Evolutionary conservation across 371 early-diverging fungal genomes (phyloP).

Genomic region (Cokeromyces recurvatus): DNA sequence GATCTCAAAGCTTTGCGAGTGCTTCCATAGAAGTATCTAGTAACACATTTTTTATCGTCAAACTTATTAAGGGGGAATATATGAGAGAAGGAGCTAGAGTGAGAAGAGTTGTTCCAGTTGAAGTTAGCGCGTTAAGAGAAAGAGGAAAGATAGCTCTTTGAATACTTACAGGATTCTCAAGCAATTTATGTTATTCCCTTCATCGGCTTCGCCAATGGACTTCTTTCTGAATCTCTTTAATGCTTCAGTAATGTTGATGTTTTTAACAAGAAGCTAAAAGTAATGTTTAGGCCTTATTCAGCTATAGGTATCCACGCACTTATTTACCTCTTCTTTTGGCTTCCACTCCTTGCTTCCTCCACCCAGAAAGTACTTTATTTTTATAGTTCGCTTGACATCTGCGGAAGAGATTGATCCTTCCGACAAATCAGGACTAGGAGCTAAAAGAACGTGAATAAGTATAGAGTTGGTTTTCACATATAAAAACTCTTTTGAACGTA

Average conservation of each 20-base stretch:
- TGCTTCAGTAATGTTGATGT: constrained; percentile 9
- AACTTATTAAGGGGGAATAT: constrained; percentile 13
- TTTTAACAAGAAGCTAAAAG: constrained; percentile 8
- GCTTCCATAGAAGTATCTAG: constrained; percentile 9
- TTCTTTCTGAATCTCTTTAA: constrained; percentile 7
- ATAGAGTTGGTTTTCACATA: no score
- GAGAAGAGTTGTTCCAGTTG: constrained; percentile 7
- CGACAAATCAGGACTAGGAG: background rate
- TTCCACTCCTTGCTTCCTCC: constrained; percentile 11
- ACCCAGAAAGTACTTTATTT: constrained; percentile 9
- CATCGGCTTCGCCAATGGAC: constrained; percentile 4
- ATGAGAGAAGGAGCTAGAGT: constrained; percentile 9
- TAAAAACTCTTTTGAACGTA: no score
- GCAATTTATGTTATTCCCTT: constrained; percentile 3
- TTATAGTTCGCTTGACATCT: constrained; percentile 1
- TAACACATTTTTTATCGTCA: constrained; percentile 6
- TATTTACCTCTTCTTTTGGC: constrained; percentile 11
- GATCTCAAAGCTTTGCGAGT: constrained; percentile 5
- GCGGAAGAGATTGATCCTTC: constrained; percentile 2
- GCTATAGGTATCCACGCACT: constrained; percentile 6
- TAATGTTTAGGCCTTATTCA: constrained; percentile 5
- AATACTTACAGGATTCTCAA: constrained; percentile 15
- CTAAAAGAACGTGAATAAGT: no score
- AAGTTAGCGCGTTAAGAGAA: constrained; percentile 5
- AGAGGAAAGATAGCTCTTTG: constrained; percentile 38